Base-by-base conservation (phyloP, 768 basidiomycete species). In the Pluteus cervinus region DNA sequence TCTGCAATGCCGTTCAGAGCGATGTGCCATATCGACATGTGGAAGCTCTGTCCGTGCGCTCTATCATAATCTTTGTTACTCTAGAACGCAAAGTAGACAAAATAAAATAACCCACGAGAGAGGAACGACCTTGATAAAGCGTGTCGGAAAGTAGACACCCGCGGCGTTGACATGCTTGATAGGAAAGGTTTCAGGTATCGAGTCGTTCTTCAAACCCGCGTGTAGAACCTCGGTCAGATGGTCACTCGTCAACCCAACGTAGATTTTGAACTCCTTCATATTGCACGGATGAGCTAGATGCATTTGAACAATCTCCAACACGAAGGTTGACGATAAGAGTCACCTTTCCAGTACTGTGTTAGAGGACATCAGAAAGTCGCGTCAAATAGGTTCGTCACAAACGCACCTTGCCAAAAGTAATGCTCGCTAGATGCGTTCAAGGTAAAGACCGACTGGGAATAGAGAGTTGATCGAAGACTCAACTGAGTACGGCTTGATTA, bases 391-490 rank as follows among this genome's bases (percentile, higher is more conserved):
- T 23, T 24, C 37, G 33, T 16, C 36, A 24, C 23, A 37, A 26
- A 36, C 61, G 50, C 46, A 86, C 86, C 73, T 89, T 89, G 49
- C 87, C 86, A 58, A 89, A 88, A 8, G 78, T 86, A 46, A 88
- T 75, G 37, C 63, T 76, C 52, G 77, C 86, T 87, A 33, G 16
- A 23, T 20, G n/a, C 31, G n/a, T n/a, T n/a, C n/a, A 17, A 23
- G 5, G 33, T 43, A 33, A 39, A 30, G 33, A 34, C 21, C 40
- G 3, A 29, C 29, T 17, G 20, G 18, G 22, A 33, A 5, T 15
- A 15, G 12, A 16, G 33, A 20, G 29, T 25, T 18, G 29, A 26
- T 39, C n/a, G 29, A 33, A 25, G 41, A 68, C 65, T 70, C 69
- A 68, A 85, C 86, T 81, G 50, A 89, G 70, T 45, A 88, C 61